phyloP scores from a whole-genome alignment of 768 basidiomycete genomes.

The Boletus tomentosulus region DNA sequence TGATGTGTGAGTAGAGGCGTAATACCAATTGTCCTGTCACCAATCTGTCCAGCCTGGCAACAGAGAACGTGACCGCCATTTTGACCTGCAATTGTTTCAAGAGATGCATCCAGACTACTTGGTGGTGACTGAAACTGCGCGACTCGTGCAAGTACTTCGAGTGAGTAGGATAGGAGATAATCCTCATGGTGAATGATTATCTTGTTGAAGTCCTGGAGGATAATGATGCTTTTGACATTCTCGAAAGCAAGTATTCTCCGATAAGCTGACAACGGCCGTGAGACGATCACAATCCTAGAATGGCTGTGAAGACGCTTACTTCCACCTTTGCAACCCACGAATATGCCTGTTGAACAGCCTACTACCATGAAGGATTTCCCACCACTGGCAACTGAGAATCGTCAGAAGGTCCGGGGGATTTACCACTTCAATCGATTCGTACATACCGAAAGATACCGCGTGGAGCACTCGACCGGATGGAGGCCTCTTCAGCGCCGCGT shows the following conservation, averaged over 20 bases:
- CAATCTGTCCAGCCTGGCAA: constrained; percentile 52
- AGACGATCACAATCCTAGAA: background rate
- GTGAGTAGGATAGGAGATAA: constrained; percentile 59
- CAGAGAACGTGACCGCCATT: constrained; percentile 55
- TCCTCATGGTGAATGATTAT: constrained; percentile 62
- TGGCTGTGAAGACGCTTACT: constrained; percentile 36
- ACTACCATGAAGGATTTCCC: constrained; percentile 59
- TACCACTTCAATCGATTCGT: background rate
- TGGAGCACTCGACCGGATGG: constrained; percentile 57
- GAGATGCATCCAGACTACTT: constrained; percentile 48
- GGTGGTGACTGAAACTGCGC: constrained; percentile 45
- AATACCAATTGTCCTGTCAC: constrained; percentile 53
- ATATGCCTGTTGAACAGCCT: constrained; percentile 68
- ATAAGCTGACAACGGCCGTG: constrained; percentile 42
- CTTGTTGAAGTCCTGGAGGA: constrained; percentile 59
- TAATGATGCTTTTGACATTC: constrained; percentile 51
- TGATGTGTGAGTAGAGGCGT: constrained; percentile 12
- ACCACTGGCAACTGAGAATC: constrained; percentile 38
- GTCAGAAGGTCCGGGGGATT: background rate
- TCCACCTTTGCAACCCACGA: constrained; percentile 51
- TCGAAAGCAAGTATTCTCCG: constrained; percentile 49
- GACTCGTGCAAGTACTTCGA: constrained; percentile 64
- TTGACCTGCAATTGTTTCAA: constrained; percentile 57
- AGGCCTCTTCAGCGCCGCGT: constrained; percentile 25
- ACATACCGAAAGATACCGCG: constrained; percentile 63